These are phyloP conservation scores for Coemansia sp. DNA, from an alignment of 192 early-diverging fungal species.

Conservation along the genomic window DNA sequence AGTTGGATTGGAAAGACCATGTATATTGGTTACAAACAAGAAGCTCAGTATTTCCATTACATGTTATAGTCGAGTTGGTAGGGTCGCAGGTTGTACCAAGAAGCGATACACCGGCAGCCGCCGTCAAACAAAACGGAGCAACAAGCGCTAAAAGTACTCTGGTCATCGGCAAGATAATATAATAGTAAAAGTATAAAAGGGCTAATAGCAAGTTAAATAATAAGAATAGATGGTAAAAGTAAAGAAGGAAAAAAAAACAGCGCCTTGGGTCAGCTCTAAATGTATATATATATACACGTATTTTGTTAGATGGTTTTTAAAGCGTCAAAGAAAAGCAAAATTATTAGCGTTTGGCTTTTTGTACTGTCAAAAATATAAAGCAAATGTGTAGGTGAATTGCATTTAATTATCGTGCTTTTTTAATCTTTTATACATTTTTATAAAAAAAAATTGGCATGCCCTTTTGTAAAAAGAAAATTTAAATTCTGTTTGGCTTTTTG, in stretches of 20 bases:
- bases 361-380: background rate
- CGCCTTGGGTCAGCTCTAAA: background rate
- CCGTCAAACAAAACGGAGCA: background rate
- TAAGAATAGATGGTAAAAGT: background rate
- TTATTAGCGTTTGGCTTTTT: background rate
- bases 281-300: background rate
- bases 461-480: no score
- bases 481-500: no score
- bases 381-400: no score
- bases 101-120: background rate
- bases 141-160: background rate
- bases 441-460: no score
- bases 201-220: background rate
- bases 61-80: background rate
- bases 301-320: background rate
- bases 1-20: background rate
- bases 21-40: background rate
- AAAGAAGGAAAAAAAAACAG: background rate
- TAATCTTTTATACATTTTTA: conserved; percentile 3
- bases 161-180: background rate
- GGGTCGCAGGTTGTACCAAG: background rate
- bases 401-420: background rate
- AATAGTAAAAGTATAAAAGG: background rate
- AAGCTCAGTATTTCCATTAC: background rate
- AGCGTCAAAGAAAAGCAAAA: background rate